A percentile compares a stretch with the other conserved stretches of the same genome.
These are phyloP conservation scores for Ulota crispa DNA, from an alignment of 225 moss, liverwort and hornwort species.

Conservation along the genomic window DNA sequence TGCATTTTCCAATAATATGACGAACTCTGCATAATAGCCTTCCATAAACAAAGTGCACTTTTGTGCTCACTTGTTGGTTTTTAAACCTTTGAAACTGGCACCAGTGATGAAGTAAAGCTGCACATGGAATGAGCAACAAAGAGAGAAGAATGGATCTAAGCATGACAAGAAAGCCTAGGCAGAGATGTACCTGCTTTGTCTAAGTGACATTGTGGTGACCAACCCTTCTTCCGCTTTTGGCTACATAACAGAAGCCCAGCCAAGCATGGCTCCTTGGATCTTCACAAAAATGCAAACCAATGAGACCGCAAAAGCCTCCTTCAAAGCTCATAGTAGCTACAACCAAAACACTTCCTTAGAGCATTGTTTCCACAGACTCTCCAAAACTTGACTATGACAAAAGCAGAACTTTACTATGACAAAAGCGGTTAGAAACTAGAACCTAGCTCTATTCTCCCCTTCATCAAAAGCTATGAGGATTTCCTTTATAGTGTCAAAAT, in stretches of 20 bases:
- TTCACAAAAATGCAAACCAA: slow-evolving; percentile 36
- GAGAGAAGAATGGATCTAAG: slow-evolving; percentile 21
- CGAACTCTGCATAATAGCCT: not conserved
- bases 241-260: slow-evolving; percentile 71
- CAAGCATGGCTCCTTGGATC: slow-evolving; percentile 64
- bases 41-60: too few species aligned
- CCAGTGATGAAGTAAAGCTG: too few species aligned
- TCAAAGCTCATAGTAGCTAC: slow-evolving; percentile 51
- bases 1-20: not conserved
- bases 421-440: slow-evolving; percentile 31
- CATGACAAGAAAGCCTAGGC: slow-evolving; percentile 84
- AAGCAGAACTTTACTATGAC: too few species aligned
- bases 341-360: slow-evolving; percentile 55
- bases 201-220: slow-evolving; percentile 72
- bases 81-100: too few species aligned
- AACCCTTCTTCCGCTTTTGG: slow-evolving; percentile 91
- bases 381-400: slow-evolving; percentile 46
- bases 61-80: too few species aligned
- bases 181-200: slow-evolving; percentile 75
- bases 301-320: slow-evolving; percentile 42
- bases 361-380: slow-evolving; percentile 69
- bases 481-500: slow-evolving; percentile 65
- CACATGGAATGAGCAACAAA: too few species aligned
- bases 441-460: slow-evolving; percentile 43
- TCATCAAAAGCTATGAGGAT: slow-evolving; percentile 67